phyloP scores from a whole-genome alignment of 192 early-diverging fungal species.

The Podila verticillata region DNA sequence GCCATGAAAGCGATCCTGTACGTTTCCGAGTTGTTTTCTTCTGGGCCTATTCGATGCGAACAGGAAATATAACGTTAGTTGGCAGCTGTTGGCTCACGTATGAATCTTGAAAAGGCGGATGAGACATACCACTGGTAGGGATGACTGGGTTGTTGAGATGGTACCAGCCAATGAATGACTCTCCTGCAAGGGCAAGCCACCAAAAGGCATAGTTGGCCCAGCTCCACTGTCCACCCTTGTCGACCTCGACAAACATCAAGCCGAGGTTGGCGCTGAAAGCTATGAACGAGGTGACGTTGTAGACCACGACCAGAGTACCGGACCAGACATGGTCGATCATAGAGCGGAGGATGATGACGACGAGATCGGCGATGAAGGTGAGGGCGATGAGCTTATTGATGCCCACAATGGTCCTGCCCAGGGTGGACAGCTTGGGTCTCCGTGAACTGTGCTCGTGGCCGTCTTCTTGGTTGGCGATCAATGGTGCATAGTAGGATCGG shows the following conservation, averaged over 20 bases:
- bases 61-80: neutral
- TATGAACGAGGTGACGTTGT: constrained; percentile 48
- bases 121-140: constrained; percentile 14
- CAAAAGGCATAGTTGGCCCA: constrained; percentile 67
- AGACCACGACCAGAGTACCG: constrained; percentile 53
- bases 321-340: constrained; percentile 55
- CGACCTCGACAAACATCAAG: constrained; percentile 48
- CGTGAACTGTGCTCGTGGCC: neutral
- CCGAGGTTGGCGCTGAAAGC: constrained; percentile 51
- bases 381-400: constrained; percentile 36
- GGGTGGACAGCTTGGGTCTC: neutral
- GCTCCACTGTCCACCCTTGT: constrained; percentile 55
- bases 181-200: constrained; percentile 52
- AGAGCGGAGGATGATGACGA: constrained; percentile 45
- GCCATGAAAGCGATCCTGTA: constrained; percentile 54
- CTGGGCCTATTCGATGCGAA: constrained; percentile 7
- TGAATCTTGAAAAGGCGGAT: neutral
- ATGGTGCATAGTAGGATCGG: constrained; percentile 30
- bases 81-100: neutral
- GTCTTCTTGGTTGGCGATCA: constrained; percentile 12
- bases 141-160: constrained; percentile 16
- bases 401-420: constrained; percentile 35
- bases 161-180: constrained; percentile 53
- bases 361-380: constrained; percentile 49
- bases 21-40: constrained; percentile 8